Conservation (phyloP, 805 yeast genomes). For the Metschnikowia lunata region DNA sequence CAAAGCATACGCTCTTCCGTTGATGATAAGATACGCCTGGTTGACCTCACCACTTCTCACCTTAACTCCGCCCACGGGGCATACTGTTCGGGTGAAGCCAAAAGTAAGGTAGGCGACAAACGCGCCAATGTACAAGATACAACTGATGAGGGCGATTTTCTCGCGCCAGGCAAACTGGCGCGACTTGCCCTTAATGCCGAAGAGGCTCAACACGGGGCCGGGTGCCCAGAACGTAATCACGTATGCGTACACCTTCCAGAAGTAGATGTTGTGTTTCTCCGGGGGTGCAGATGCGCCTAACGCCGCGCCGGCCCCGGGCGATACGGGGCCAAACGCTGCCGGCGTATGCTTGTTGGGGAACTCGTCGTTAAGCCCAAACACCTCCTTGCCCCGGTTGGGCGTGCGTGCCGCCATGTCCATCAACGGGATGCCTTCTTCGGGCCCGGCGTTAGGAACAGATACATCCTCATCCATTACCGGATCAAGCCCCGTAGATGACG, state of each 20-base stretch:
- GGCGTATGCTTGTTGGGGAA: constrained; percentile 14
- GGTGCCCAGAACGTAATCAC: constrained; percentile 91
- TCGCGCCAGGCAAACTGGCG: constrained; percentile 98
- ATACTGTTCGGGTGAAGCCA: constrained; percentile 85
- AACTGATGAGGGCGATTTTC: constrained; percentile 77
- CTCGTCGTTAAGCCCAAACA: constrained; percentile 63
- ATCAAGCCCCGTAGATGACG: constrained; percentile 64
- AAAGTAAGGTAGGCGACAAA: constrained; percentile 83
- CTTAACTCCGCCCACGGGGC: constrained; percentile 45
- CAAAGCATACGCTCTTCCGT: constrained; percentile 77
- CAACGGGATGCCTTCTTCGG: constrained; percentile 41
- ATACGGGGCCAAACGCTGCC: background rate
- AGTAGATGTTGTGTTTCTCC: constrained; percentile 24
- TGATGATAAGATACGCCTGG: constrained; percentile 62
- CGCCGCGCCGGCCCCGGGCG: background rate
- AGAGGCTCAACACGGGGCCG: constrained; percentile 58
- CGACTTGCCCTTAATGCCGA: constrained; percentile 74
- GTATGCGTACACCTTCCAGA: constrained; percentile 84
- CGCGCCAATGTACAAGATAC: constrained; percentile 70
- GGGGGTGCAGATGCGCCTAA: background rate
- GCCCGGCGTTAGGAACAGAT: constrained; percentile 4
- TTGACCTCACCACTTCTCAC: constrained; percentile 57
- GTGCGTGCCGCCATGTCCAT: constrained; percentile 31
- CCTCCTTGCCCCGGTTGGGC: constrained; percentile 41
- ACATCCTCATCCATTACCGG: constrained; percentile 35